Base-by-base conservation (phyloP, 108 stramenopile genomes). In the Skeletonema menzelii region DNA sequence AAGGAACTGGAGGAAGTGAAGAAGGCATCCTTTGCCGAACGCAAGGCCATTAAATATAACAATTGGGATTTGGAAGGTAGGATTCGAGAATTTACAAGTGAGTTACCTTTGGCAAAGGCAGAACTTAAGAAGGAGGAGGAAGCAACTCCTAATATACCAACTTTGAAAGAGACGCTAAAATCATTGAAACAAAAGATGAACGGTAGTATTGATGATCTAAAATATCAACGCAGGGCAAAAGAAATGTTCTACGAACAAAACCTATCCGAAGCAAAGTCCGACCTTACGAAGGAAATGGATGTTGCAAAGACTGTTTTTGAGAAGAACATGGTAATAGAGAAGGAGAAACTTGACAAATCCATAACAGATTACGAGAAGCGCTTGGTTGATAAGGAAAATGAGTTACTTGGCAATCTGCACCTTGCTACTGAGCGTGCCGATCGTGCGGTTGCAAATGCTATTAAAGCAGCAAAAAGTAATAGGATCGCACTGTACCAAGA, bases 191-290 rank as follows among this genome's bases (percentile, higher is more conserved):
- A 44, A 15, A 59, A 28, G 20, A 59, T 65, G 62, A 14, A 14
- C 42, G 31, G 58, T 7, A 63, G 59, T 26, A 35, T 77, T 30
- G 69, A 35, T 27, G 76, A 64, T 12, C 47, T 69, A 64, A 65
- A 65, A 32, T 64, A 77, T 28, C 55, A 58, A 24, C 63, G 76
- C 27, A 35, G 28, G 32, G 76, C 76, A 20, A 69, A 65, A 56
- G 63, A 65, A 17, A 70, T 70, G 76, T 77, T 65, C 30, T 77
- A 70, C 57, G 76, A 60, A 26, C 38, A n/a, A 26, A 46, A 55
- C 6, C 22, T 59, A n/a, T 65, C 65, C 27, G 14, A 32, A 20
- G 28, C 56, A 15, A 70, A 70, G 32, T 17, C 59, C 17, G 58
- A 55, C 6, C 27, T 65, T 14, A 8, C 42, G 10, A 42, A 57